Conservation (phyloP, 1,284 basidiomycete species). For the Melampsora larici-populina region DNA sequence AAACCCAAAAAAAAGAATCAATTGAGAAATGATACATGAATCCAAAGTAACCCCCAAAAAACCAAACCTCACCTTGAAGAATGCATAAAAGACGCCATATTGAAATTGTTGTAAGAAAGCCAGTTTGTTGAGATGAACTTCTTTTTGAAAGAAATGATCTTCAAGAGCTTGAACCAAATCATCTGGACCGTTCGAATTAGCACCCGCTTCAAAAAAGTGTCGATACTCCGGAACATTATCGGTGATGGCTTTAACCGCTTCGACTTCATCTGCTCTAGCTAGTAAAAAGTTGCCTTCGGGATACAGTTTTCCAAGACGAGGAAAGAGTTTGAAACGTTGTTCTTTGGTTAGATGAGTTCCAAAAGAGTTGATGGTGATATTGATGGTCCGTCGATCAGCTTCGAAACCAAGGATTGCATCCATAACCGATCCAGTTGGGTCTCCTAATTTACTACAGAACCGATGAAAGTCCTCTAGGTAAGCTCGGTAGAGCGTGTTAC, state of each 20-base stretch:
- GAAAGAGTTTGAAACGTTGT: conserved; percentile 91
- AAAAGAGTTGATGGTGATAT: conserved; percentile 99
- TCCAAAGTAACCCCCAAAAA: too few relatives aligned
- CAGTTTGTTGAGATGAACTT: conserved; percentile 88
- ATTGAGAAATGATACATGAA: neutral
- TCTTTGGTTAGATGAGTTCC: conserved; percentile 92
- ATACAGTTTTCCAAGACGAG: conserved; percentile 85
- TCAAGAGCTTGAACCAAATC: conserved; percentile 65
- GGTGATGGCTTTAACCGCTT: conserved; percentile 82
- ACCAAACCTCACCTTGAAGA: conserved; percentile 63
- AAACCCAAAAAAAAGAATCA: neutral
- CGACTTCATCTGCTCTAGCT: conserved; percentile 90
- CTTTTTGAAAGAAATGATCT: conserved; percentile 90
- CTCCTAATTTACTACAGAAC: conserved; percentile 74
- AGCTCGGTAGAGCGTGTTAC: conserved; percentile 99
- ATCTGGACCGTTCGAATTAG: conserved; percentile 51
- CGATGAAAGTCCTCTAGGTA: conserved; percentile 96
- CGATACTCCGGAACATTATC: conserved; percentile 87
- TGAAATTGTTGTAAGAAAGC: conserved; percentile 79
- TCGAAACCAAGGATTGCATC: conserved; percentile 85
- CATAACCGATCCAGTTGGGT: conserved; percentile 86
- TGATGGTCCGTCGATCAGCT: conserved; percentile 92
- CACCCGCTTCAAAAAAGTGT: conserved; percentile 73
- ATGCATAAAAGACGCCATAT: conserved; percentile 85
- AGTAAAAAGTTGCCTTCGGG: conserved; percentile 93